phyloP scores from a whole-genome alignment of 305 asterid species.

The Fraxinus greggii region DNA sequence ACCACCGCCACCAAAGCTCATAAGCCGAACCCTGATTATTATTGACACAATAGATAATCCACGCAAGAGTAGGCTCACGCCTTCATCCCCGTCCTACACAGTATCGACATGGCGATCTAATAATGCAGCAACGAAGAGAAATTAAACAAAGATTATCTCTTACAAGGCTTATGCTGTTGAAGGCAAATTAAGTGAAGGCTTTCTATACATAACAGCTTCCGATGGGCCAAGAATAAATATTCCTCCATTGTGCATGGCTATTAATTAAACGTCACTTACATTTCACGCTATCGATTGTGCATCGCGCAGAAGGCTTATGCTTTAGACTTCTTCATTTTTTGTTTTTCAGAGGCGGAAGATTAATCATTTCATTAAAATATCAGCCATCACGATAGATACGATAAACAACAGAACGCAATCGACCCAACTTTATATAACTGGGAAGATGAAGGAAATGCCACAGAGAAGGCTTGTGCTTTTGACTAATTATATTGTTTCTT shows the following conservation, averaged over 20 bases:
- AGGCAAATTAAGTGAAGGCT: slow-evolving; percentile 33
- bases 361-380: background rate
- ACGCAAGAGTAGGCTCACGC: background rate
- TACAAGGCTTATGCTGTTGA: slow-evolving; percentile 40
- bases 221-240: slow-evolving; percentile 46
- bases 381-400: background rate
- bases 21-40: background rate
- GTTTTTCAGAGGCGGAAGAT: background rate
- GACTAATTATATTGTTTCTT: background rate
- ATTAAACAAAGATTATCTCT: slow-evolving; percentile 28
- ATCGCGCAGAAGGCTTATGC: too few species aligned
- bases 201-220: slow-evolving; percentile 36
- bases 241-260: slow-evolving; percentile 26
- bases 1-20: background rate
- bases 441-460: background rate
- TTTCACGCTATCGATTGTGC: background rate
- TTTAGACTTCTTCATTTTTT: too few species aligned
- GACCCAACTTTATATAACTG: background rate
- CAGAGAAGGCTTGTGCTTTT: background rate
- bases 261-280: background rate
- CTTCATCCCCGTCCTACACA: slow-evolving; percentile 21
- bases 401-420: background rate
- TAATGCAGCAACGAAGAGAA: slow-evolving; percentile 33
- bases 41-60: background rate
- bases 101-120: slow-evolving; percentile 13